phyloP scores from a whole-genome alignment of 805 yeast species.

The Ogataea populi-albae region DNA sequence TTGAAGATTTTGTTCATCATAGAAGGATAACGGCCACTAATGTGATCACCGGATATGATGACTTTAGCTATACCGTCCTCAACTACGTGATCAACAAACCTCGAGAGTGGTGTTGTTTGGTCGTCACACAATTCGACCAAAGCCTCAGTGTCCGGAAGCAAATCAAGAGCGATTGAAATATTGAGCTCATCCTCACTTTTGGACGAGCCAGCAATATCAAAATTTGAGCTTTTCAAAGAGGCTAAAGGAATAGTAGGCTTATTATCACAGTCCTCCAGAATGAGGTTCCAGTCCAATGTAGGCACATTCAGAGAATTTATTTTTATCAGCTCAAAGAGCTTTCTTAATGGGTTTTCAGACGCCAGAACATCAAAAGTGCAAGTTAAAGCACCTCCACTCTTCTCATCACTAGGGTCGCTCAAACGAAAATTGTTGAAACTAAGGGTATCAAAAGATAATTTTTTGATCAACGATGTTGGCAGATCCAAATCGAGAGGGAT shows the following conservation, averaged over 20 bases:
- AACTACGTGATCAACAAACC: constrained; percentile 11
- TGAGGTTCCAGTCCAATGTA: constrained; percentile 34
- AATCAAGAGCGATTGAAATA: constrained; percentile 12
- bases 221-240: constrained; percentile 13
- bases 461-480: constrained; percentile 22
- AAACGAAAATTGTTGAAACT: constrained; percentile 25
- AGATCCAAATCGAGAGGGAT: constrained; percentile 33
- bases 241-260: constrained; percentile 31
- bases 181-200: constrained; percentile 7
- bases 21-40: constrained; percentile 5
- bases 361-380: constrained; percentile 20
- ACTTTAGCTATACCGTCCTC: constrained; percentile 11
- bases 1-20: constrained; percentile 13
- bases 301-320: constrained; percentile 30
- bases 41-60: constrained; percentile 11
- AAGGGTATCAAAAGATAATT: constrained; percentile 19
- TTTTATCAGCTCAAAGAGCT: constrained; percentile 8
- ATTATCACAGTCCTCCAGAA: constrained; percentile 36
- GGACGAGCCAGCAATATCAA: constrained; percentile 8
- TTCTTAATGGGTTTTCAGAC: constrained; percentile 16
- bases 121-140: constrained; percentile 13
- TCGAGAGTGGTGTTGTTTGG: constrained; percentile 17
- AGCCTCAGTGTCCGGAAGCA: constrained; percentile 7
- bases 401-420: constrained; percentile 19
- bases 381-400: constrained; percentile 28